A percentile compares a stretch with the other conserved stretches of the same genome.
These are phyloP conservation scores for Fagus crenata DNA, from an alignment of 306 rosid species.

Conservation along the genomic window DNA sequence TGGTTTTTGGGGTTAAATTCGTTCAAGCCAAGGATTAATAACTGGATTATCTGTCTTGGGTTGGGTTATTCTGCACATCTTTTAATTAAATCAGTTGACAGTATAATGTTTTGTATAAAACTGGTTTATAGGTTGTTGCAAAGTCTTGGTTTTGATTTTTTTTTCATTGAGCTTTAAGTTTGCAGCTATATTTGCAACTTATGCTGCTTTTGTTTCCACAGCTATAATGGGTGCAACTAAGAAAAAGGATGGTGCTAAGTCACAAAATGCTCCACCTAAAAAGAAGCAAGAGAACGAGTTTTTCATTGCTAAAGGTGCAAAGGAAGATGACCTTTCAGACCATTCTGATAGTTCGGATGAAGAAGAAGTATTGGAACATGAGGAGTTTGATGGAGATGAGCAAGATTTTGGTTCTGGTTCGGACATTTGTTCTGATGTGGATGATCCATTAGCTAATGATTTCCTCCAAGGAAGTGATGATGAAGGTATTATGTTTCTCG, in stretches of 20 bases:
- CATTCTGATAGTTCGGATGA: slow-evolving; percentile 44
- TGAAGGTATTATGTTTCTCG: slow-evolving; percentile 38
- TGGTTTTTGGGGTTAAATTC: too few relatives aligned
- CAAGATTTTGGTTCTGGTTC: slow-evolving; percentile 48
- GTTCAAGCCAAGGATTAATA: not conserved
- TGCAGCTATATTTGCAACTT: not conserved
- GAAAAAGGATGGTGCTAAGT: slow-evolving; percentile 36
- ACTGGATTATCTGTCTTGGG: not conserved
- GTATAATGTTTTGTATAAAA: not conserved
- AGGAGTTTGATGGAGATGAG: slow-evolving; percentile 32
- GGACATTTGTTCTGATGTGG: slow-evolving; percentile 63
- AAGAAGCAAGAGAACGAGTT: slow-evolving; percentile 48
- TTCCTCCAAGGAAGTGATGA: slow-evolving; percentile 71
- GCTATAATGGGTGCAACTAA: slow-evolving; percentile 19
- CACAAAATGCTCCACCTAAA: slow-evolving; percentile 30
- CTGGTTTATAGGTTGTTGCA: not conserved
- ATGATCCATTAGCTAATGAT: slow-evolving; percentile 61
- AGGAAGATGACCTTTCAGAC: slow-evolving; percentile 34
- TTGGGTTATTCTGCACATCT: not conserved
- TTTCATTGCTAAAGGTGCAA: slow-evolving; percentile 34
- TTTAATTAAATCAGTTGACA: not conserved
- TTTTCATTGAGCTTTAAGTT: not conserved
- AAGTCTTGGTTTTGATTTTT: not conserved
- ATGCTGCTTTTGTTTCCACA: not conserved
- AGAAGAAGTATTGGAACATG: slow-evolving; percentile 35